Evolutionary conservation across 2,329 filamentous ascomycete species (phyloP), one percentile per base, ranked within the genome.

Genomic region (Chaetomiaceae sp.): DNA sequence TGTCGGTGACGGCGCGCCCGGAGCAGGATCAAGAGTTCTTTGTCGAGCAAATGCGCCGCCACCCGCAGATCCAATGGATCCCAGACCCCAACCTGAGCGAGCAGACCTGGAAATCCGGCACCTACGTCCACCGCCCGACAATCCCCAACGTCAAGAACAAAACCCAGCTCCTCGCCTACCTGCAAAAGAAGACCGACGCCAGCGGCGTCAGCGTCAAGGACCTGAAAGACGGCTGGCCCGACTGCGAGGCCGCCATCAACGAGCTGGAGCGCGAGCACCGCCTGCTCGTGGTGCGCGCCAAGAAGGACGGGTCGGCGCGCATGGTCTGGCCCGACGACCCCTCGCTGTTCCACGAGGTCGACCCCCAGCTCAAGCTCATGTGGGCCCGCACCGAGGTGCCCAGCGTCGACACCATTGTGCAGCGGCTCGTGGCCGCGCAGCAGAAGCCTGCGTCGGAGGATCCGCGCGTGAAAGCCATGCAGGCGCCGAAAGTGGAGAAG

Each of bases 181-280:
- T 99, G 29, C 91, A 96, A 71, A 78, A 80, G 50, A 91, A 91
- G 71, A 83, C 82, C 48, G 91, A 91, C 55, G 88, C 89, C 1
- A 84, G 87, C 60, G 90, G 89, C 12, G 82, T 97, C 51, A 80
- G 79, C 34, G 89, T 97, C 58, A 91, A 90, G 69, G 91, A 96
- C 64, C 80, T 99, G 57, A 95, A 96, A 72, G 94, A 99, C 68
- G 94, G 94, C 59, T 99, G 94, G 94, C 84, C 87, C 22, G 85
- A 87, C 63, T 95, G 90, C 65, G 84, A 91, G 56, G 81, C 86
- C 19, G 81, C 87, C 9, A 87, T 99, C 67, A 81, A 87, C 58
- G 77, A 82, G 61, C 79, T 99, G 47, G 92, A 96, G 74, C 72
- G 72, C 37, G 82, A 88, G 67, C 86, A 91, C 65, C 86, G 87